phyloP scores from a whole-genome alignment of 352 stramenopile genomes.

The Globisporangium uncinulatum region DNA sequence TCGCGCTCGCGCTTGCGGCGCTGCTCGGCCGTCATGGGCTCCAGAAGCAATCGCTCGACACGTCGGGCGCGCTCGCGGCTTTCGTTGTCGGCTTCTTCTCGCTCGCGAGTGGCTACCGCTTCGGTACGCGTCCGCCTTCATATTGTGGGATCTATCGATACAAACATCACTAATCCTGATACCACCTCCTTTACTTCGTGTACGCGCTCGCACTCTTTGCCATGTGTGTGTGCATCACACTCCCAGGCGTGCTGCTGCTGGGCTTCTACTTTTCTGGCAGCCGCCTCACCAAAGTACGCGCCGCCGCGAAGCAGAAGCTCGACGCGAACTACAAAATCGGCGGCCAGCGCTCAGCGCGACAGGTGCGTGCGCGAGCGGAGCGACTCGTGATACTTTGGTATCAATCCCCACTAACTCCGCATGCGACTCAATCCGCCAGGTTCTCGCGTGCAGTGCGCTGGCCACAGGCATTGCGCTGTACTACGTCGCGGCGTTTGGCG shows the following conservation, averaged over 20 bases:
- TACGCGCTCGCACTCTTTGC: background rate
- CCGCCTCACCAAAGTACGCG: slow-evolving; percentile 76
- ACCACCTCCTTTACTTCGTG: background rate
- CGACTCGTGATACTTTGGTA: no score
- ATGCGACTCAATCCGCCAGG: no score
- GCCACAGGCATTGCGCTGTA: slow-evolving; percentile 63
- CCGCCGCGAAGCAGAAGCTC: slow-evolving; percentile 46
- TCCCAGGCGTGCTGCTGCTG: slow-evolving; percentile 59
- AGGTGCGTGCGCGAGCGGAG: slow-evolving; percentile 14
- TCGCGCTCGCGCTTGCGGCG: slow-evolving; percentile 37
- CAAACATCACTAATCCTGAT: no score
- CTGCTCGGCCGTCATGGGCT: slow-evolving; percentile 41
- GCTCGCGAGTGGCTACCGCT: slow-evolving; percentile 58
- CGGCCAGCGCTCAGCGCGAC: slow-evolving; percentile 63
- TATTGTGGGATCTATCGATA: background rate
- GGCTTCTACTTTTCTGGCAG: slow-evolving; percentile 85
- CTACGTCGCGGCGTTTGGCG: slow-evolving; percentile 28
- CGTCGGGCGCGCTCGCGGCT: slow-evolving; percentile 48
- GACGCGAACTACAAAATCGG: slow-evolving; percentile 75
- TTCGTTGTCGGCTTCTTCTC: slow-evolving; percentile 65
- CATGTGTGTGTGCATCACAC: background rate
- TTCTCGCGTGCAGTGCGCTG: slow-evolving; percentile 76
- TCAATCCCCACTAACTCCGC: background rate
- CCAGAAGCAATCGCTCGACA: slow-evolving; percentile 64
- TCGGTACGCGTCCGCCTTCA: slow-evolving; percentile 26